phyloP scores from a whole-genome alignment of 257 asterid genomes.

The Hygrophila difformis region DNA sequence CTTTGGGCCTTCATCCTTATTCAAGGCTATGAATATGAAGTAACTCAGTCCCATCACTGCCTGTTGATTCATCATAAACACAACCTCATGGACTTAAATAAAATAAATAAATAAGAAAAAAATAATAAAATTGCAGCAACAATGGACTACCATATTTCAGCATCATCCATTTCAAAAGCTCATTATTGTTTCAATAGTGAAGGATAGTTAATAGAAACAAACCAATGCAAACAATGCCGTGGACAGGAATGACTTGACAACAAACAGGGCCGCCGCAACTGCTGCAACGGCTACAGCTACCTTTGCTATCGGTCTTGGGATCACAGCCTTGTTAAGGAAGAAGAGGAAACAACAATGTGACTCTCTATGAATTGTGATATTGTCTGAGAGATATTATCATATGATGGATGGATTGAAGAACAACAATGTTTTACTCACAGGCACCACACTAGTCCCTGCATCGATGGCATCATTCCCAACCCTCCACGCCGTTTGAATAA shows the following conservation, averaged over 20 bases:
- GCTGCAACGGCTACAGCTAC: slow-evolving; percentile 52
- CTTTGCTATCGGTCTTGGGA: slow-evolving; percentile 89
- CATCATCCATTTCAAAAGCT: no score
- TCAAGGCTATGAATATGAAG: slow-evolving; percentile 70
- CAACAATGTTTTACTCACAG: slow-evolving; percentile 40
- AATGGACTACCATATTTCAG: no score
- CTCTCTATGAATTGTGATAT: neutral
- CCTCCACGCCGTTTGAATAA: slow-evolving; percentile 59
- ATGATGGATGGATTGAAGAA: neutral
- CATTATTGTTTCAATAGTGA: no score
- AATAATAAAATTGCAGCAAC: no score
- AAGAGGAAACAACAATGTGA: neutral
- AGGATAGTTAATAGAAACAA: slow-evolving; percentile 12
- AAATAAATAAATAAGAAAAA: no score
- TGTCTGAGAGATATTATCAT: no score
- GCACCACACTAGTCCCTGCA: slow-evolving; percentile 85
- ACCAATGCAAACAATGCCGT: slow-evolving; percentile 85
- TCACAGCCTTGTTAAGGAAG: slow-evolving; percentile 32
- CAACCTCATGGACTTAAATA: neutral
- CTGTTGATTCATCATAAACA: slow-evolving; percentile 28
- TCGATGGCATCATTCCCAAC: slow-evolving; percentile 87
- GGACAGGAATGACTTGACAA: slow-evolving; percentile 77
- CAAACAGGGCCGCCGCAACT: slow-evolving; percentile 42
- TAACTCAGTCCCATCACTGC: slow-evolving; percentile 90
- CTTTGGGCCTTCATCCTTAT: slow-evolving; percentile 74